These are phyloP conservation scores for Saturnispora galanensis DNA, from an alignment of 805 yeast species.

Conservation along the genomic window DNA sequence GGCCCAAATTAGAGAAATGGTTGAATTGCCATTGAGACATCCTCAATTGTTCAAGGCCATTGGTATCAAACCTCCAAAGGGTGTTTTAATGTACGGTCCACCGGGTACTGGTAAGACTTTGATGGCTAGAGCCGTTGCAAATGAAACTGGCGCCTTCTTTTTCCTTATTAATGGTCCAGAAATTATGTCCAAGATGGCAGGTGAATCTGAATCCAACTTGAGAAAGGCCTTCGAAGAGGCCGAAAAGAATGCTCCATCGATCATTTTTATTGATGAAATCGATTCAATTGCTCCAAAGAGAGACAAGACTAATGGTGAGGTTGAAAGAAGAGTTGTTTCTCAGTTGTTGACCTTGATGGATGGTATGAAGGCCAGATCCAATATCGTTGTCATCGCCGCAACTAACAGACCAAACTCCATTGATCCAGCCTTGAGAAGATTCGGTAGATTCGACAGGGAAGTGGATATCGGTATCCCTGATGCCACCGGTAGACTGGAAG, in stretches of 20 bases:
- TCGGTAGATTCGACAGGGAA: conserved; percentile 80
- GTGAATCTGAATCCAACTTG: conserved; percentile 94
- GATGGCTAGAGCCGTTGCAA: conserved; percentile 99
- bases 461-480: conserved; percentile 91
- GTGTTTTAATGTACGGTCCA: conserved; percentile 97
- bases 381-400: conserved; percentile 97
- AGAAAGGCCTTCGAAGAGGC: conserved; percentile 99
- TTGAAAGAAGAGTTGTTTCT: conserved; percentile 97
- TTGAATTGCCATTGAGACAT: conserved; percentile 95
- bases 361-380: conserved; percentile 99
- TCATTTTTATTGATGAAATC: conserved; percentile 95
- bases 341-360: conserved; percentile 97
- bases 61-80: conserved; percentile 98
- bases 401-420: conserved; percentile 82
- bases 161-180: conserved; percentile 98
- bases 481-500: conserved; percentile 96
- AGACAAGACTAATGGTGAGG: conserved; percentile 99
- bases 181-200: conserved; percentile 99
- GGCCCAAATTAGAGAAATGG: conserved; percentile 99
- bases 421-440: conserved; percentile 78
- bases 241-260: conserved; percentile 96
- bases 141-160: conserved; percentile 98
- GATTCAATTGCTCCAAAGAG: conserved; percentile 99
- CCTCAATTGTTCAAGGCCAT: conserved; percentile 96
- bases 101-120: conserved; percentile 99